Evolutionary conservation across 1,284 basidiomycete genomes (phyloP).

Genomic region (Dichomitus squalens): DNA sequence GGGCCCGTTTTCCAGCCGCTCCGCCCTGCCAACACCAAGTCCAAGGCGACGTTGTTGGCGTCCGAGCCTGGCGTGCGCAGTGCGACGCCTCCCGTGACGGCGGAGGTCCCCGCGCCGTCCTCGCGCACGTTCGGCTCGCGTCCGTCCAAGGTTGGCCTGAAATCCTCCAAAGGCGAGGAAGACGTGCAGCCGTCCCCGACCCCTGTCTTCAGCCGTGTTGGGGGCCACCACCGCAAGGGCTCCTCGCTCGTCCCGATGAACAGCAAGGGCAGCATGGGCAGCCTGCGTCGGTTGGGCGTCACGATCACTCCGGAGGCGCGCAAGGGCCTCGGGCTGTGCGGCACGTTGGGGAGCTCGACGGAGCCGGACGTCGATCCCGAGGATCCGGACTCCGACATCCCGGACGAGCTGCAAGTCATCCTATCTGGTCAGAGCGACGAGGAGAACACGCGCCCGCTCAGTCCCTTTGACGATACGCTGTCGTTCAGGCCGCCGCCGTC

Average conservation of each 20-base stretch:
- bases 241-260: slow-evolving; percentile 38
- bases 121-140: slow-evolving; percentile 52
- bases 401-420: slow-evolving; percentile 70
- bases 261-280: slow-evolving; percentile 31
- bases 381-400: slow-evolving; percentile 75
- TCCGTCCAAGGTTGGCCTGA: slow-evolving; percentile 36
- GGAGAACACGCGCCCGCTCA: slow-evolving; percentile 17
- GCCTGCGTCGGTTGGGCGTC: slow-evolving; percentile 24
- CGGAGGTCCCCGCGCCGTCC: slow-evolving; percentile 17
- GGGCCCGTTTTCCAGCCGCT: slow-evolving; percentile 62
- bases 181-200: slow-evolving; percentile 37
- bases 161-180: slow-evolving; percentile 24
- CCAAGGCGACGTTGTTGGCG: slow-evolving; percentile 25
- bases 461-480: slow-evolving; percentile 32
- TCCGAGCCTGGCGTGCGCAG: slow-evolving; percentile 16
- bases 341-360: slow-evolving; percentile 61
- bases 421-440: slow-evolving; percentile 50
- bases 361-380: slow-evolving; percentile 49
- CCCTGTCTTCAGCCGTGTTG: slow-evolving; percentile 51
- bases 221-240: slow-evolving; percentile 37
- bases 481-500: slow-evolving; percentile 38
- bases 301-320: slow-evolving; percentile 54
- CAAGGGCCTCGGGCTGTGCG: slow-evolving; percentile 59
- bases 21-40: slow-evolving; percentile 44
- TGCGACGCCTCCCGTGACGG: slow-evolving; percentile 13